Percentiles rank a stretch among this genome's conserved stretches.
phyloP scores from a whole-genome alignment of 169 alveolate species.

The Plasmodium berghei region DNA sequence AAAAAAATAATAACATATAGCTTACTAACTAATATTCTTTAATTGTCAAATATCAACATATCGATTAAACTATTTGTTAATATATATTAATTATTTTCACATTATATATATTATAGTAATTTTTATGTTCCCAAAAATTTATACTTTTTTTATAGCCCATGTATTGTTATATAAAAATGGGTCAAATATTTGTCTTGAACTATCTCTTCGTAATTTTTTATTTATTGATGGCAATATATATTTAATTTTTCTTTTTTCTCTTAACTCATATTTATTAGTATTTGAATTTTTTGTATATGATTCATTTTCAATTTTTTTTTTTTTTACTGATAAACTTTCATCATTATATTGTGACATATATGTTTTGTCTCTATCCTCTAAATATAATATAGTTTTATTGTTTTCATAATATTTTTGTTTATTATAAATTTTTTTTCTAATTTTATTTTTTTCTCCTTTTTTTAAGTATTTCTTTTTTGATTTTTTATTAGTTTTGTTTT shows the following conservation, averaged over 20 bases:
- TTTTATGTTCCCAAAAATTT: background rate
- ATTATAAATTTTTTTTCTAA: background rate
- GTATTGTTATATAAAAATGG: slow-evolving; percentile 63
- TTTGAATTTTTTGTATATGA: background rate
- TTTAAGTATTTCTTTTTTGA: background rate
- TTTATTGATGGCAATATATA: slow-evolving; percentile 53
- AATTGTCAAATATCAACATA: too few species aligned
- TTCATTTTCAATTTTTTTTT: background rate
- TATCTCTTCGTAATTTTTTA: slow-evolving; percentile 68
- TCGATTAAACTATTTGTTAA: too few species aligned
- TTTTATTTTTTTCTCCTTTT: slow-evolving; percentile 28
- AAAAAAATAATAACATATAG: too few species aligned
- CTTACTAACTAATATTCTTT: too few species aligned
- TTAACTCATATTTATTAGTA: slow-evolving; percentile 49
- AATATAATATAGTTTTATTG: slow-evolving; percentile 5
- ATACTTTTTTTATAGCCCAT: slow-evolving; percentile 49
- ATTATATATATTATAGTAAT: too few species aligned
- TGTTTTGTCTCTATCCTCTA: slow-evolving; percentile 4
- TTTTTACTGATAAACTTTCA: background rate
- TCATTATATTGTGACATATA: background rate
- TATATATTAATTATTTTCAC: too few species aligned
- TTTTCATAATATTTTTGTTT: slow-evolving; percentile 23
- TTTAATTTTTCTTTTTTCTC: slow-evolving; percentile 41
- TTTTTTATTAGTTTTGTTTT: background rate
- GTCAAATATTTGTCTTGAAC: slow-evolving; percentile 48